Percentiles rank a stretch among this genome's conserved stretches.
Conservation (phyloP, 1,139 yeast species). For the Hyphopichia pseudoburtonii region DNA sequence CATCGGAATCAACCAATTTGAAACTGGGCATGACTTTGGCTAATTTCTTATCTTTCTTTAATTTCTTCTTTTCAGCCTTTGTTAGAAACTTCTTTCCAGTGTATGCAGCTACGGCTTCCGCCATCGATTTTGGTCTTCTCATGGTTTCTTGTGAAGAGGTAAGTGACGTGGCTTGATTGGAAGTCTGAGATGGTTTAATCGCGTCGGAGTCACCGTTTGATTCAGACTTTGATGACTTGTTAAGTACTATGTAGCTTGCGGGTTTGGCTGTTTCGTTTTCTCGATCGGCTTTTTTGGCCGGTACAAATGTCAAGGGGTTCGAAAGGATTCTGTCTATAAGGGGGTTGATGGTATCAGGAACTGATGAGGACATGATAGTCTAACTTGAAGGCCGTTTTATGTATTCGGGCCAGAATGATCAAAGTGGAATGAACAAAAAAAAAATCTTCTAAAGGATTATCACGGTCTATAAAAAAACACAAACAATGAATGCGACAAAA, state of each 20-base stretch:
- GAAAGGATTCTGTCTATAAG: conserved; percentile 58
- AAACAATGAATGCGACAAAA: too few relatives aligned
- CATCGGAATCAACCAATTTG: conserved; percentile 20
- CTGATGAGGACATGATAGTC: conserved; percentile 7
- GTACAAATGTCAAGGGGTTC: conserved; percentile 59
- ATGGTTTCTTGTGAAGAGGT: conserved; percentile 8
- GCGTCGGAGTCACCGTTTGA: conserved; percentile 2
- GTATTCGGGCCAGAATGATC: too few relatives aligned
- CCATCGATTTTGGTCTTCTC: conserved; percentile 51
- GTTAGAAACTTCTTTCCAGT: conserved; percentile 52
- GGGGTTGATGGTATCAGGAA: conserved; percentile 26
- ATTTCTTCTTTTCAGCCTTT: conserved; percentile 34
- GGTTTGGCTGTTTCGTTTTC: conserved; percentile 24
- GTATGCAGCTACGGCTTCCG: conserved; percentile 62
- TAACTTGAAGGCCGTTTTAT: too few relatives aligned
- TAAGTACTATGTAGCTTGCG: conserved; percentile 40
- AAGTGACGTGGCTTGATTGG: not conserved
- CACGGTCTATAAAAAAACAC: too few relatives aligned
- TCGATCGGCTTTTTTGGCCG: conserved; percentile 39
- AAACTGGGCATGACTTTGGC: conserved; percentile 6
- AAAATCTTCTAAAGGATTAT: too few relatives aligned
- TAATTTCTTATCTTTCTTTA: conserved; percentile 23
- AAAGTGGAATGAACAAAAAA: too few relatives aligned
- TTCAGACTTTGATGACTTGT: conserved; percentile 4
- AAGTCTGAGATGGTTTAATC: not conserved